These are phyloP conservation scores for Fusarium floridanum DNA, from an alignment of 2,329 filamentous ascomycete genomes.

Conservation along the genomic window DNA sequence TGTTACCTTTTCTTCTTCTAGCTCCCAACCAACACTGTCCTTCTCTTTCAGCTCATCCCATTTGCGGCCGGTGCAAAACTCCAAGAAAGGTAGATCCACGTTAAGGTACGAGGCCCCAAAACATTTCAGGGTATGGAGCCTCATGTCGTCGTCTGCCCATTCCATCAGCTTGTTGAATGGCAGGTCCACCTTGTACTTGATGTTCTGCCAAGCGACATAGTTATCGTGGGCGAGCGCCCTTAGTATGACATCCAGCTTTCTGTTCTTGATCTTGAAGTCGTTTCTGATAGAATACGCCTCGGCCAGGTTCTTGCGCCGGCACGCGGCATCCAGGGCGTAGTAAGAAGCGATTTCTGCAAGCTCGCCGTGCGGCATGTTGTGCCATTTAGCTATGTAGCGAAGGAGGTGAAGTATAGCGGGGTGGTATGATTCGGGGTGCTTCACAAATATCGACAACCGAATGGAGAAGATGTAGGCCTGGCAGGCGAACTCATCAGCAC, in stretches of 20 bases:
- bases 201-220: slow-evolving; percentile 81
- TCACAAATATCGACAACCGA: slow-evolving; percentile 82
- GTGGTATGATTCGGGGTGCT: slow-evolving; percentile 89
- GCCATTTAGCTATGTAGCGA: slow-evolving; percentile 74
- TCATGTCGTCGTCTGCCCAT: slow-evolving; percentile 81
- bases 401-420: slow-evolving; percentile 87
- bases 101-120: slow-evolving; percentile 85
- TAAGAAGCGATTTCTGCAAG: slow-evolving; percentile 84
- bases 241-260: slow-evolving; percentile 77
- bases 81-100: slow-evolving; percentile 77
- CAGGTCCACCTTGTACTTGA: slow-evolving; percentile 80
- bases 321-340: slow-evolving; percentile 88
- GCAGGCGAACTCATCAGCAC: slow-evolving; percentile 85
- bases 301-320: slow-evolving; percentile 80
- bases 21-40: slow-evolving; percentile 87
- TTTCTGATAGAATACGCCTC: slow-evolving; percentile 78
- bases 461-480: slow-evolving; percentile 93
- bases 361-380: slow-evolving; percentile 78
- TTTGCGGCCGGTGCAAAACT: slow-evolving; percentile 73
- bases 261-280: slow-evolving; percentile 72
- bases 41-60: slow-evolving; percentile 79
- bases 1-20: slow-evolving; percentile 79
- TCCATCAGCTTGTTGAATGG: slow-evolving; percentile 85
- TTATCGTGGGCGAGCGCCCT: slow-evolving; percentile 82
- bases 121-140: slow-evolving; percentile 85